Conservation (phyloP, 352 stramenopile genomes). For the Phytophthora crassamura region DNA sequence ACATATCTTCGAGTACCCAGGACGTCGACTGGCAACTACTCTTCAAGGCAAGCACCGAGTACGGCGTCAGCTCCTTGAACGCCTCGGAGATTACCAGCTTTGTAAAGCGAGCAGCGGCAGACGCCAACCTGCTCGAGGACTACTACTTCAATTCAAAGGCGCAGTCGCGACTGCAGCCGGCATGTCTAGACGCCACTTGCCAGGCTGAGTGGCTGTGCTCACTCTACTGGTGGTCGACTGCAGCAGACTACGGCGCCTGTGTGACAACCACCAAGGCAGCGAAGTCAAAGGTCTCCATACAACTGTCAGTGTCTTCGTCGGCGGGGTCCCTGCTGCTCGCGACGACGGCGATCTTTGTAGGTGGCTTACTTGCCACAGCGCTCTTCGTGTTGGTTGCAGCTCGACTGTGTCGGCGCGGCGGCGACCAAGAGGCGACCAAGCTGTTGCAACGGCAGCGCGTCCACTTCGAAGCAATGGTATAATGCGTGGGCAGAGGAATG, state of each 20-base stretch:
- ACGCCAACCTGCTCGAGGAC: constrained; percentile 56
- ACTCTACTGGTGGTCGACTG: constrained; percentile 77
- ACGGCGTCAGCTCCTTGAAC: constrained; percentile 58
- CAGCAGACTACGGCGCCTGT: constrained; percentile 60
- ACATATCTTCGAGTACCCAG: constrained; percentile 54
- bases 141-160: constrained; percentile 89
- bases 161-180: constrained; percentile 48
- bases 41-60: constrained; percentile 60
- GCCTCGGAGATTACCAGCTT: constrained; percentile 51
- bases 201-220: constrained; percentile 72
- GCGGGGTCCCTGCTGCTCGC: constrained; percentile 23
- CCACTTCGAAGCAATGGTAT: constrained; percentile 35
- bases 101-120: constrained; percentile 47
- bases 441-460: constrained; percentile 36
- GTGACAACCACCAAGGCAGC: constrained; percentile 32
- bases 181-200: constrained; percentile 52
- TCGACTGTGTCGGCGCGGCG: constrained; percentile 27
- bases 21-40: constrained; percentile 58
- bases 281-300: constrained; percentile 17
- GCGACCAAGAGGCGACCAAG: constrained; percentile 24
- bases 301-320: constrained; percentile 18
- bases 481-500: not conserved
- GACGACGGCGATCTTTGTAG: constrained; percentile 21
- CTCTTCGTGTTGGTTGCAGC: constrained; percentile 29
- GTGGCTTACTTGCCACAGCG: constrained; percentile 16